These are phyloP conservation scores for Penicillium flavigenum DNA, from an alignment of 495 filamentous ascomycete species.

Conservation along the genomic window DNA sequence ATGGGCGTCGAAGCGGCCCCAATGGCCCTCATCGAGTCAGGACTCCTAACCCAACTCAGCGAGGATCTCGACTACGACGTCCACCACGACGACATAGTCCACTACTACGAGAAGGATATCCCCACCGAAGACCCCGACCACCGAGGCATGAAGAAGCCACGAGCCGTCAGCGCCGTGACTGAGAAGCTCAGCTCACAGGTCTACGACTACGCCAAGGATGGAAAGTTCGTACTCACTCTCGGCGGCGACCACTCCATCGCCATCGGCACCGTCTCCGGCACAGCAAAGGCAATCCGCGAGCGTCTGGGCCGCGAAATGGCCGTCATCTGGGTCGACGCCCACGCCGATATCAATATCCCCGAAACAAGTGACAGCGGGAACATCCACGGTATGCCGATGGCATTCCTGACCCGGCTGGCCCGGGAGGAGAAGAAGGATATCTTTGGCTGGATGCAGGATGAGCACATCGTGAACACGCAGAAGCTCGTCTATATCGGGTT, in stretches of 20 bases:
- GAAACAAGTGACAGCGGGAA: conserved; percentile 88
- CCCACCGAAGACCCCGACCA: conserved; percentile 67
- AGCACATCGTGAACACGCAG: conserved; percentile 63
- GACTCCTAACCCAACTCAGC: conserved; percentile 78
- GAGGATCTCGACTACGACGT: conserved; percentile 86
- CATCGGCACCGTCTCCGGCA: conserved; percentile 86
- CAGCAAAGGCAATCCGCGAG: conserved; percentile 80
- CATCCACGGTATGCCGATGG: conserved; percentile 97
- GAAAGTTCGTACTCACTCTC: conserved; percentile 86
- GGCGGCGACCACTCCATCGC: conserved; percentile 97
- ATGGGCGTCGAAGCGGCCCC: conserved; percentile 90
- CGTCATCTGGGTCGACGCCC: conserved; percentile 98
- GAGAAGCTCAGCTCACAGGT: conserved; percentile 75
- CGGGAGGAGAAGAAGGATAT: conserved; percentile 65
- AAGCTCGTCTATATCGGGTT: conserved; percentile 98
- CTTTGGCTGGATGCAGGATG: conserved; percentile 83
- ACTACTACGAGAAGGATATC: conserved; percentile 75
- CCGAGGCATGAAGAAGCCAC: conserved; percentile 90
- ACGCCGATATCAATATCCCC: conserved; percentile 96
- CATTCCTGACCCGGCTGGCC: conserved; percentile 84
- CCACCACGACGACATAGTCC: conserved; percentile 78
- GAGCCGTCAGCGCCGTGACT: conserved; percentile 85
- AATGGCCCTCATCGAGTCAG: conserved; percentile 83
- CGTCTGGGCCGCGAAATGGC: conserved; percentile 77
- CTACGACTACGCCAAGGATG: conserved; percentile 80